phyloP scores from a whole-genome alignment of 805 yeast genomes.

The Zygoascus flipseniorum region DNA sequence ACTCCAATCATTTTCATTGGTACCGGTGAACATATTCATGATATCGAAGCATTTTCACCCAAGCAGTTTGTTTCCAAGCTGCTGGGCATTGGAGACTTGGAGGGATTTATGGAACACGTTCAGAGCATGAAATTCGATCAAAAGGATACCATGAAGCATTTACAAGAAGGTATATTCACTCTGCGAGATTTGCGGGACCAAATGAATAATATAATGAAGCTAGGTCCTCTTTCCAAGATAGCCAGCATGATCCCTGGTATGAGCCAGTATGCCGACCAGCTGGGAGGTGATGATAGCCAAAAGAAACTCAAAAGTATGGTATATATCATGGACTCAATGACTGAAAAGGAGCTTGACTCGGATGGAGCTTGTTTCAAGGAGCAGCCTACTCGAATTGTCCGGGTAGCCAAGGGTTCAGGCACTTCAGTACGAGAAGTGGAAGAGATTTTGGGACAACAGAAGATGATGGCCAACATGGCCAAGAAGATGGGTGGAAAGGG shows the following conservation, averaged over 20 bases:
- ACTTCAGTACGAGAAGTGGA: constrained; percentile 89
- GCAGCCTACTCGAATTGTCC: constrained; percentile 75
- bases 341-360: constrained; percentile 77
- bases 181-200: constrained; percentile 87
- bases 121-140: constrained; percentile 81
- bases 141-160: constrained; percentile 75
- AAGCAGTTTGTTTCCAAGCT: constrained; percentile 82
- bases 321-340: constrained; percentile 92
- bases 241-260: constrained; percentile 95
- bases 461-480: constrained; percentile 93
- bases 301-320: constrained; percentile 78
- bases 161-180: constrained; percentile 92
- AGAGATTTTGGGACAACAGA: constrained; percentile 81
- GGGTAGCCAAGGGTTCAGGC: constrained; percentile 94
- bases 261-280: constrained; percentile 71
- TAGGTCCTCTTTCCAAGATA: constrained; percentile 93
- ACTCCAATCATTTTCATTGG: constrained; percentile 96
- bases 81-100: constrained; percentile 92
- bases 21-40: constrained; percentile 95
- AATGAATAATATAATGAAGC: constrained; percentile 88
- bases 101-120: constrained; percentile 89
- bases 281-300: constrained; percentile 90
- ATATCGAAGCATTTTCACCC: constrained; percentile 86
- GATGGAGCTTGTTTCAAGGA: constrained; percentile 76
- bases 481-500: constrained; percentile 51